Base-by-base conservation (phyloP, 441 rosid genomes). In the Macaranga tanarius region DNA sequence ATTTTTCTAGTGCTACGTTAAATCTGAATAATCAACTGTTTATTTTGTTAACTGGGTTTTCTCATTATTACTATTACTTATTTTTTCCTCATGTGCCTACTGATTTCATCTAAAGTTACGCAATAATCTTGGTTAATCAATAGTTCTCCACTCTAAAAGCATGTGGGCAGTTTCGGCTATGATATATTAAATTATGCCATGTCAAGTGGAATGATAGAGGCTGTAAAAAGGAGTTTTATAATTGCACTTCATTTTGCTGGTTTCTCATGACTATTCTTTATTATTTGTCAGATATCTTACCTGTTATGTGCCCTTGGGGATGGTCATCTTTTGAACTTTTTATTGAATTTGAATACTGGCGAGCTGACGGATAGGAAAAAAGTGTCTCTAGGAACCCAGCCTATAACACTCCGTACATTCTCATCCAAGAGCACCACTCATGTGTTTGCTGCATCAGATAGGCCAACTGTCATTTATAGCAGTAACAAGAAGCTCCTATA, bases 281-380 rank as follows among this genome's bases (percentile, higher is more conserved):
- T 55, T 52, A 72, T 68, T 64, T 66, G 79, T 62, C 88, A 93
- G 98, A 92, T 88, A 74, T 84, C 91, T 54, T 92, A 92, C 87
- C 83, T 95, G 87, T 84, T 95, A 48, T 95, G 99, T 76, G 99
- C 98, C 69, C 99, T 95, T 75, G 99, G 99, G 83, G 98, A 93
- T 81, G 98, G 98, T 20, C 98, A 93, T 84, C 97, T 95, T 67
- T 78, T 95, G 75, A 92, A 90, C 84, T 95, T 91, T 75, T 85
- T 84, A 62, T 78, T 95, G 87, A 95, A 89, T 84, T 84, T 88
- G 87, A 86, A 80, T 51, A 87, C 86, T 0, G 98, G 99, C 26
- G 92, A 91, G 81, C 81, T 95, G 64, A 81, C 89, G 19, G 95
- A 93, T 81, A 88, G 97, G 75, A 95, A 95, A 70, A 95, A 91